phyloP scores from a whole-genome alignment of 805 yeast species.

The Groenewaldozyma tartarivorans region DNA sequence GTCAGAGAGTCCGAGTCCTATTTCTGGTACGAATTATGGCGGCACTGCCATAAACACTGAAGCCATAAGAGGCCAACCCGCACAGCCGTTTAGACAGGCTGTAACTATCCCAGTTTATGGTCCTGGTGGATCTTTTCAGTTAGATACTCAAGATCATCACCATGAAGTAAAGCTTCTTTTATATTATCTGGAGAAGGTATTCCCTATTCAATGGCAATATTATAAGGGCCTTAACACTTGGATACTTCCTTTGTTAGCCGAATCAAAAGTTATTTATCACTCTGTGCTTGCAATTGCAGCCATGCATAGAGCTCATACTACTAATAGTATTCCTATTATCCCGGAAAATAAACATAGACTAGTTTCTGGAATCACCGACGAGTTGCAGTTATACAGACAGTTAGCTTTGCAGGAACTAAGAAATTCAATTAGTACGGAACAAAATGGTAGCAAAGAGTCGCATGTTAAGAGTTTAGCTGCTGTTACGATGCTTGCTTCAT shows the following conservation, averaged over 20 bases:
- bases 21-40: too few relatives aligned
- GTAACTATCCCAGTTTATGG: not conserved
- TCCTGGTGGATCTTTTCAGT: not conserved
- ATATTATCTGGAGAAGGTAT: constrained; percentile 5
- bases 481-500: not conserved
- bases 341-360: constrained; percentile 4
- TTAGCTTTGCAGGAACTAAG: too few relatives aligned
- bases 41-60: too few relatives aligned
- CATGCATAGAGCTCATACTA: constrained; percentile 3
- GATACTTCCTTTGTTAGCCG: constrained; percentile 4
- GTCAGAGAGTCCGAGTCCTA: too few relatives aligned
- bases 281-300: constrained; percentile 8
- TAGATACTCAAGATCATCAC: not conserved
- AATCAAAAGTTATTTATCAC: constrained; percentile 8
- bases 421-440: constrained; percentile 1
- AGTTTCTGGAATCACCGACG: constrained; percentile 2
- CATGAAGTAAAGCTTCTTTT: constrained; percentile 6
- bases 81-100: too few relatives aligned
- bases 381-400: too few relatives aligned
- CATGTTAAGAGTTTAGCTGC: constrained; percentile 6
- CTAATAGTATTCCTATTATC: constrained; percentile 1
- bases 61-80: too few relatives aligned
- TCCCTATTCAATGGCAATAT: constrained; percentile 10
- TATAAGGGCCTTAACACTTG: constrained; percentile 5
- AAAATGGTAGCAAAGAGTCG: constrained; percentile 7